phyloP scores from a whole-genome alignment of 2,329 filamentous ascomycete species.

The Nigrospora oryzae region DNA sequence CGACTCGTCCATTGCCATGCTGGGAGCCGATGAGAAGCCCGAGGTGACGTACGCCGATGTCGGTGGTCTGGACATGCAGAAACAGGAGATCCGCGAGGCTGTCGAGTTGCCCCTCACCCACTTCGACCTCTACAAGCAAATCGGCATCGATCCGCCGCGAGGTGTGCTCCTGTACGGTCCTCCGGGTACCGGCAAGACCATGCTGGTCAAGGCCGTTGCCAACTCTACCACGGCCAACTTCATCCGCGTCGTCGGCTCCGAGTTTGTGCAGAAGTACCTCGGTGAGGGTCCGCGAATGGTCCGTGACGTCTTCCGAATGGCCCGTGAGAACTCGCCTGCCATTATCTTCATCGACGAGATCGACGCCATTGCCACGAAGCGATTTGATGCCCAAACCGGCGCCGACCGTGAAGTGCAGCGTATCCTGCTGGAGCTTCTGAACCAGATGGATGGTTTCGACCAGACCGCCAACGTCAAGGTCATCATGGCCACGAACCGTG shows the following conservation, averaged over 20 bases:
- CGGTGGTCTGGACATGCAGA: slow-evolving; percentile 97
- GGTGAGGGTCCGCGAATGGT: slow-evolving; percentile 98
- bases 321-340: slow-evolving; percentile 91
- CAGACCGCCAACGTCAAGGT: slow-evolving; percentile 99
- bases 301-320: slow-evolving; percentile 98
- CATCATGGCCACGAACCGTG: slow-evolving; percentile 99
- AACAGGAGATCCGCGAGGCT: slow-evolving; percentile 97
- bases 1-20: slow-evolving; percentile 97
- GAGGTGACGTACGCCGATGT: slow-evolving; percentile 98
- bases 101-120: slow-evolving; percentile 95
- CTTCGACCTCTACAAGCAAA: slow-evolving; percentile 98
- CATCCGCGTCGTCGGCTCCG: slow-evolving; percentile 94
- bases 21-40: slow-evolving; percentile 92
- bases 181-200: slow-evolving; percentile 82
- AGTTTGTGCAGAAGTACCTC: slow-evolving; percentile 98
- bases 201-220: slow-evolving; percentile 93
- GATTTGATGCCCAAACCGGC: slow-evolving; percentile 97
- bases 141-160: slow-evolving; percentile 94
- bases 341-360: slow-evolving; percentile 99
- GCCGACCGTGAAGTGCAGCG: slow-evolving; percentile 97
- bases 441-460: slow-evolving; percentile 99
- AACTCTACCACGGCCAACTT: slow-evolving; percentile 98
- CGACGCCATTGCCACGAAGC: slow-evolving; percentile 97
- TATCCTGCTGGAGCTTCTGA: slow-evolving; percentile 92
- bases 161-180: slow-evolving; percentile 95